Base-by-base conservation (phyloP, 345 rosid genomes). In the Nephelium lappaceum region DNA sequence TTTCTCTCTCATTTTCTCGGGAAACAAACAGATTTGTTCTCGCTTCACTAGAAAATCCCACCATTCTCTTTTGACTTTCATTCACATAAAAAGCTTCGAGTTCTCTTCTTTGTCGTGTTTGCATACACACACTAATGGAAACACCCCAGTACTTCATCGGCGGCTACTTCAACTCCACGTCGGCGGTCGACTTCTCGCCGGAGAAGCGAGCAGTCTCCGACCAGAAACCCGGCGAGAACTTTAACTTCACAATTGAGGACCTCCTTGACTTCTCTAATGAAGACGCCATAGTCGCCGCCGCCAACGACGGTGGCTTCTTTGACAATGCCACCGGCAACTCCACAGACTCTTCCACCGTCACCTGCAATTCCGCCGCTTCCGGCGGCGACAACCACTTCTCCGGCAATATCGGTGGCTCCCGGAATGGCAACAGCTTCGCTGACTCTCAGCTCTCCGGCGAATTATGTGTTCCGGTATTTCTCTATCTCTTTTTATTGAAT, bases 231-330 rank as follows among this genome's bases (percentile, higher is more conserved):
- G 55, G 75, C 2, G 91, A 89, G 42, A 83, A 82, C 55, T 92
- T 90, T 80, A 83, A 83, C 53, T 92, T 90, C 83, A 82, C 81
- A 25, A 84, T 92, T 15, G 93, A 92, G 65, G 96, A 92, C 81
- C 93, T 92, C 67, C 86, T 92, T 11, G 88, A 90, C 77, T 92
- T 92, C 73, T 87, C 96, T 12, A 90, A 88, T 76, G 93, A 87
- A 0, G 93, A 92, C 51, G 81, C 79, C 24, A 43, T 80, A 15
- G 71, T 71, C 83, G 39, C 71, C 53, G 86, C 67, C 15, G 51
- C 7, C 75, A 70, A 9, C 47, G 89, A 79, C 24, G 84, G 82
- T 1, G 81, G 81, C 0, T 84, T 86, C 69, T 77, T 90, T 38
- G 91, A 85, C 27, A 85, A 78, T 74, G 81, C 69, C n/a, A 66